A percentile compares a stretch with the other conserved stretches of the same genome.
These are phyloP conservation scores for Sporothrix pallida DNA, from an alignment of 2,329 filamentous ascomycete species.

Conservation along the genomic window DNA sequence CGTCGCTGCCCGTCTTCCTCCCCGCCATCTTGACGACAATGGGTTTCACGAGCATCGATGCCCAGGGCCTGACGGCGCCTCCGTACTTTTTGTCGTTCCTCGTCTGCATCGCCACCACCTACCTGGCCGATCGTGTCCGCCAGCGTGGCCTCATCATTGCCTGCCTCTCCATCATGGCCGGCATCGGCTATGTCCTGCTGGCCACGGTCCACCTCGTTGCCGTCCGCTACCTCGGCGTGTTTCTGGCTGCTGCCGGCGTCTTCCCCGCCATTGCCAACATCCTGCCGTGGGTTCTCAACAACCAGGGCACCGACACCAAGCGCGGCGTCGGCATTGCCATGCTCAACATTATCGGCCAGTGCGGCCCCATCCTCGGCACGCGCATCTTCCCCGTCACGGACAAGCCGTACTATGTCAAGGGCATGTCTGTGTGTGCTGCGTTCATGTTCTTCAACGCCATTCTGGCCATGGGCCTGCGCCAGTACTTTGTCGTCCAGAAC, in stretches of 20 bases:
- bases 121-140: conserved; percentile 67
- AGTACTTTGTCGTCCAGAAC: conserved; percentile 47
- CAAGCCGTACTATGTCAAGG: conserved; percentile 48
- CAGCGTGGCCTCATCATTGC: conserved; percentile 68
- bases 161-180: conserved; percentile 61
- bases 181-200: conserved; percentile 68
- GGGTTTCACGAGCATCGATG: conserved; percentile 69
- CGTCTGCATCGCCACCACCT: conserved; percentile 65
- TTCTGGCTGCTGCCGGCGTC: conserved; percentile 52
- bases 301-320: conserved; percentile 70
- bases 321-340: conserved; percentile 68
- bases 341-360: conserved; percentile 66
- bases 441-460: conserved; percentile 52
- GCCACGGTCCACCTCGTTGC: conserved; percentile 56
- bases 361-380: conserved; percentile 67
- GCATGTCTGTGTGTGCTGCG: conserved; percentile 49
- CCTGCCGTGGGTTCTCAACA: conserved; percentile 72
- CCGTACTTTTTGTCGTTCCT: conserved; percentile 72
- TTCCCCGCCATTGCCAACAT: conserved; percentile 73
- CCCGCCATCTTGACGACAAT: conserved; percentile 68
- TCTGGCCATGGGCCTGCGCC: conserved; percentile 45
- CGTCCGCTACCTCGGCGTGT: conserved; percentile 55
- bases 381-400: conserved; percentile 61
- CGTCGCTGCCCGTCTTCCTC: conserved; percentile 63
- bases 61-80: conserved; percentile 74